Evolutionary conservation across 2,329 filamentous ascomycete species (phyloP), one percentile per base, ranked within the genome.

Genomic region (Colletotrichum shisoi): DNA sequence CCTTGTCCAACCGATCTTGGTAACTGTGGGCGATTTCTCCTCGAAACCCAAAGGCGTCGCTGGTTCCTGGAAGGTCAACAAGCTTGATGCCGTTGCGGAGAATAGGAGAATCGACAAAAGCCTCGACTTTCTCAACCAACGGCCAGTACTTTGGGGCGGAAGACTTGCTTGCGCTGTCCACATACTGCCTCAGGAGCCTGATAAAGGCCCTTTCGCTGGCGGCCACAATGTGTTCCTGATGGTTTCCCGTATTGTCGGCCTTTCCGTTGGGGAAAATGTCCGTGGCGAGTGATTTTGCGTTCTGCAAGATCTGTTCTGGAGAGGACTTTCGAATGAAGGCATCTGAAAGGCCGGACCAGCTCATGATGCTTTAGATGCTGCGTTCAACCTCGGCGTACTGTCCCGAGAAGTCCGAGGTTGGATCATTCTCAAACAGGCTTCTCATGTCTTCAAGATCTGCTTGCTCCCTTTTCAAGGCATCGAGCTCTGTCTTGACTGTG

Each of bases 41-140:
- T 2, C 71, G 63, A 1, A 56, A 48, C 12, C 63, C 66, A 0
- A 70, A 54, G 3, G 68, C 63, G 27, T 72, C 71, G n/a, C 61
- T 58, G n/a, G 54, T 24, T 1, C 71, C 70, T 1, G 71, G 71
- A 0, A 72, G 52, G 19, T 72, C 69, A 2, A 72, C 69, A 0
- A 72, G 57, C 21, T 67, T 63, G 7, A 72, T 42, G 2, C 69
- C 68, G 42, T 67, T n/a, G 12, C 57, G 48, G 1, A 72, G 66
- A 8, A 72, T 24, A 1, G 63, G 53, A 0, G 66, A 56, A 2
- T 58, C 40, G 34, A 70, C 42, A 17, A 56, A 70, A 6, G 70
- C 31, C 12, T 70, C 60, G 0, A 72, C 71, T 6, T 57, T 34
- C 4, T 69, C 64, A 2, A 72, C 71, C 37, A 72, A 24, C 1